Conservation (phyloP, 371 early-diverging fungal genomes). For the Amoeboradix gromovi region DNA sequence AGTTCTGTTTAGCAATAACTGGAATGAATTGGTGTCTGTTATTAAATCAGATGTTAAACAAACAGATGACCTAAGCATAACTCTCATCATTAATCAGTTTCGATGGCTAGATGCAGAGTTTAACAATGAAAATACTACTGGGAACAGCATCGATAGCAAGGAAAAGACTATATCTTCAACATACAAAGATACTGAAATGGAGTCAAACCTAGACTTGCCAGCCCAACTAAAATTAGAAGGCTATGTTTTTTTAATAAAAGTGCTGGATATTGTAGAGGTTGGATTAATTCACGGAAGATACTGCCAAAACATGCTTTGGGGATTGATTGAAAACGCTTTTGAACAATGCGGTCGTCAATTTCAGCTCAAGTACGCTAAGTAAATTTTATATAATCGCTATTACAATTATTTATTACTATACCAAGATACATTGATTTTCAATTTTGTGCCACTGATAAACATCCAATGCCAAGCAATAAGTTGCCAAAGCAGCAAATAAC, state of each 20-base stretch:
- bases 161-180: neutral
- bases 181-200: neutral
- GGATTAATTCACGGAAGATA: neutral
- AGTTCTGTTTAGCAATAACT: neutral
- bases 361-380: neutral
- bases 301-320: neutral
- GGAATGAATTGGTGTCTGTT: neutral
- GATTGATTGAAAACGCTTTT: neutral
- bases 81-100: neutral
- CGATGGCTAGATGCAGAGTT: neutral
- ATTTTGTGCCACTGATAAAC: neutral
- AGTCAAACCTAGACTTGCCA: neutral
- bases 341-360: neutral
- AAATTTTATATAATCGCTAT: too few species aligned
- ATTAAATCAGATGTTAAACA: neutral
- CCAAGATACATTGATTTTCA: neutral
- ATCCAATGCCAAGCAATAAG: neutral
- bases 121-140: neutral
- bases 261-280: neutral
- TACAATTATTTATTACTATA: neutral
- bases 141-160: neutral
- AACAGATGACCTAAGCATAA: neutral
- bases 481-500: constrained; percentile 19
- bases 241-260: neutral
- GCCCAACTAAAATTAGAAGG: neutral